A percentile compares a stretch with the other conserved stretches of the same genome.
Evolutionary conservation across 768 basidiomycete species (phyloP).

Genomic region (Crucibulum laeve): DNA sequence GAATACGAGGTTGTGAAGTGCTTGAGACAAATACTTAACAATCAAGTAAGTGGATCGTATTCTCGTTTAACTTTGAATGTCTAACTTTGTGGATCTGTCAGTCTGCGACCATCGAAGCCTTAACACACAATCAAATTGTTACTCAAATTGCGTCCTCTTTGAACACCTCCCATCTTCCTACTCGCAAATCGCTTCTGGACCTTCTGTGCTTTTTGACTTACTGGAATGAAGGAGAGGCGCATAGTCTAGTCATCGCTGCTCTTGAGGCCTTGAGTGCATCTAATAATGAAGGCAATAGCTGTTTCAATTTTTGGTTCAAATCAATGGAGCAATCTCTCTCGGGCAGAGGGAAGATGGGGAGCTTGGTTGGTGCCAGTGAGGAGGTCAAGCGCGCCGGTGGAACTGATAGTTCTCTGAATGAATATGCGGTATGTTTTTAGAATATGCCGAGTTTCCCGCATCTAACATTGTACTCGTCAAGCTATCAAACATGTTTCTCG

Average conservation of each 20-base stretch:
- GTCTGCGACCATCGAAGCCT: constrained; percentile 68
- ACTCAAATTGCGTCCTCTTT: constrained; percentile 79
- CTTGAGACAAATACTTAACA: constrained; percentile 78
- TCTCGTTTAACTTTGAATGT: constrained; percentile 2
- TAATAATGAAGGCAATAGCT: constrained; percentile 56
- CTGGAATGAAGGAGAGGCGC: constrained; percentile 55
- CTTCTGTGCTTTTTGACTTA: constrained; percentile 72
- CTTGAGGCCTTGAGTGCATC: constrained; percentile 69
- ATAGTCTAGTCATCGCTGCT: constrained; percentile 67
- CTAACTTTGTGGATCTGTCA: constrained; percentile 20
- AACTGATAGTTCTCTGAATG: constrained; percentile 65
- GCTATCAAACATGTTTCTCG: constrained; percentile 69
- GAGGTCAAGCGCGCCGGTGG: constrained; percentile 72
- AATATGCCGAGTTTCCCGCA: background rate
- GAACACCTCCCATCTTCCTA: constrained; percentile 74
- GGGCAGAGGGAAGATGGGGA: constrained; percentile 93
- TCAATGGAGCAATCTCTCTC: constrained; percentile 70
- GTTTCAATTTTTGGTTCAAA: constrained; percentile 88
- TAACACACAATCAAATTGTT: constrained; percentile 69
- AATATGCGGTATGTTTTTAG: constrained; percentile 72
- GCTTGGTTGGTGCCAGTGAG: constrained; percentile 90
- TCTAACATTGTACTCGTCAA: constrained; percentile 18
- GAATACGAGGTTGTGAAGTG: constrained; percentile 92
- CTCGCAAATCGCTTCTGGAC: constrained; percentile 76
- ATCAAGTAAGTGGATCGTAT: constrained; percentile 27